These are phyloP conservation scores for Fusarium marasasianum DNA, from an alignment of 2,329 filamentous ascomycete species.

Conservation along the genomic window DNA sequence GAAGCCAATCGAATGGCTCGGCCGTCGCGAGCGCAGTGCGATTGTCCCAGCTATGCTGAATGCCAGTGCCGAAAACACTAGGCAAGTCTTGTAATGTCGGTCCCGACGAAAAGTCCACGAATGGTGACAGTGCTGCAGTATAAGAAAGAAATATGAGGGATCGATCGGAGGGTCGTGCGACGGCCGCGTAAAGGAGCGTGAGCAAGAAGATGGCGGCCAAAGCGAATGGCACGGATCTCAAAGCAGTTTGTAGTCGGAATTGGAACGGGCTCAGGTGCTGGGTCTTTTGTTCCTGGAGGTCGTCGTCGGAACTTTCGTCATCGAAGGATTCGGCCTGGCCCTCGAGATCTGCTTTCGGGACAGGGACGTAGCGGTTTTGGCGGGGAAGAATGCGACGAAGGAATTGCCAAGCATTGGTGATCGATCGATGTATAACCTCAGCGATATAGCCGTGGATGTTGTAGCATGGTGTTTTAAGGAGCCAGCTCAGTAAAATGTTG, in stretches of 20 bases:
- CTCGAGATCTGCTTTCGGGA: slow-evolving; percentile 20
- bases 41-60: slow-evolving; percentile 43
- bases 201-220: slow-evolving; percentile 1
- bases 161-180: slow-evolving; percentile 43
- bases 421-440: slow-evolving; percentile 42
- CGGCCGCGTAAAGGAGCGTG: slow-evolving; percentile 31
- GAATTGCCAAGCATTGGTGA: slow-evolving; percentile 18
- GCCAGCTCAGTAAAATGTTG: slow-evolving; percentile 33
- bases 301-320: neutral
- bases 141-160: slow-evolving; percentile 50
- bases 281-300: neutral
- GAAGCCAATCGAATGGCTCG: slow-evolving; percentile 41
- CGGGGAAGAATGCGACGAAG: neutral
- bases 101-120: slow-evolving; percentile 47
- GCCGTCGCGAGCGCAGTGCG: slow-evolving; percentile 41
- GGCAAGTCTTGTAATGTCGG: slow-evolving; percentile 40
- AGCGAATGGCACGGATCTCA: neutral
- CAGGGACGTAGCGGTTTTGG: slow-evolving; percentile 20
- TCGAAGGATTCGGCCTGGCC: neutral
- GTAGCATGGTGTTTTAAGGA: slow-evolving; percentile 42
- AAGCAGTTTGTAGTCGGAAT: neutral
- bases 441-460: slow-evolving; percentile 27
- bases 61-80: slow-evolving; percentile 32
- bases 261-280: neutral
- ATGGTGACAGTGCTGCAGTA: slow-evolving; percentile 46